These are phyloP conservation scores for Knoxdaviesia capensis DNA, from an alignment of 2,329 filamentous ascomycete genomes.

Conservation along the genomic window DNA sequence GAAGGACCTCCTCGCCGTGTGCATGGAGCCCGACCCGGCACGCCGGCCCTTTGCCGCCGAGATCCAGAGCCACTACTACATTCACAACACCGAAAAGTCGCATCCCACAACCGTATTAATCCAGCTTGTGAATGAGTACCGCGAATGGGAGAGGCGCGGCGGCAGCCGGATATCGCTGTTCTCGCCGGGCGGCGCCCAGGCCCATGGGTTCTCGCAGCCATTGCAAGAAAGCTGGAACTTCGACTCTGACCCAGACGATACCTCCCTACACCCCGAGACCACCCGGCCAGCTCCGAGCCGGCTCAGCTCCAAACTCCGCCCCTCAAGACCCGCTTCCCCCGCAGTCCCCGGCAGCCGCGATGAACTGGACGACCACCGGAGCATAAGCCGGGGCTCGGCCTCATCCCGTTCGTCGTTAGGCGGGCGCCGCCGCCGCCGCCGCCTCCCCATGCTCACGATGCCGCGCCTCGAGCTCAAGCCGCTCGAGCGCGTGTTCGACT, in stretches of 20 bases:
- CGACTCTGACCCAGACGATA: conserved; percentile 15
- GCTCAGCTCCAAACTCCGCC: conserved; percentile 2
- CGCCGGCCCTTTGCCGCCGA: conserved; percentile 36
- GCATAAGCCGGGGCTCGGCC: conserved; percentile 18
- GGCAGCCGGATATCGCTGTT: conserved; percentile 41
- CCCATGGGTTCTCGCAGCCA: conserved; percentile 11
- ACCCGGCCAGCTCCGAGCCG: conserved; percentile 1
- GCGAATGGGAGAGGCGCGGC: conserved; percentile 46
- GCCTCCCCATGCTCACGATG: conserved; percentile 20
- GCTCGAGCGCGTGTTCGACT: conserved; percentile 26
- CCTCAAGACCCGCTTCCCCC: too few relatives aligned
- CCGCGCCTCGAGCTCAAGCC: conserved; percentile 14
- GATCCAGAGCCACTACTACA: conserved; percentile 43
- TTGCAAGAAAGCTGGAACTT: conserved; percentile 38
- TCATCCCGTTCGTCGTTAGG: conserved; percentile 8
- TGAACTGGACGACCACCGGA: conserved; percentile 1
- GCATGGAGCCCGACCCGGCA: conserved; percentile 34
- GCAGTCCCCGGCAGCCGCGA: neutral
- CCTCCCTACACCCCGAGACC: neutral
- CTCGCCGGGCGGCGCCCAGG: conserved; percentile 28
- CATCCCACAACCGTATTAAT: conserved; percentile 41
- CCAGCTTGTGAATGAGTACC: conserved; percentile 44
- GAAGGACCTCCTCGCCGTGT: conserved; percentile 37
- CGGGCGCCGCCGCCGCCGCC: conserved; percentile 14
- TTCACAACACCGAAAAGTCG: conserved; percentile 31